These are phyloP conservation scores for Diplodia corticola DNA, from an alignment of 2,329 filamentous ascomycete genomes.

Conservation along the genomic window DNA sequence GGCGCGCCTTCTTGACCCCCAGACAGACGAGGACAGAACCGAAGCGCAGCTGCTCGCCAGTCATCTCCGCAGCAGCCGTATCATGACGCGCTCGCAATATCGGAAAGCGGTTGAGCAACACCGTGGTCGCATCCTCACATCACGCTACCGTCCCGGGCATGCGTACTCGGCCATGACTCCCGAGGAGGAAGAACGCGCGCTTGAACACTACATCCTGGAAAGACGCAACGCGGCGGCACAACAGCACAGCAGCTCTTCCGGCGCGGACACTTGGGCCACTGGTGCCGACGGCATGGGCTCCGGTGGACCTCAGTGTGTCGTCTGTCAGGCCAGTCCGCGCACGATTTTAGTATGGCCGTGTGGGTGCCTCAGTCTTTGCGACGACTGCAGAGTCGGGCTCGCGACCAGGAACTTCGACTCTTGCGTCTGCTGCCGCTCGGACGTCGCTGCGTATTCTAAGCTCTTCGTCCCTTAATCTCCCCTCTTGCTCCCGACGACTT, in stretches of 20 bases:
- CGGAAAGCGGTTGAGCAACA: constrained; percentile 67
- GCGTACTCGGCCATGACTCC: constrained; percentile 41
- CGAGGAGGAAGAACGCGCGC: constrained; percentile 58
- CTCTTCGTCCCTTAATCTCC: constrained; percentile 74
- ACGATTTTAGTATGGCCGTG: constrained; percentile 97
- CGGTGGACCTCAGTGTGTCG: constrained; percentile 81
- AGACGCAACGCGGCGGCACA: constrained; percentile 47
- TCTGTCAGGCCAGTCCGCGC: constrained; percentile 83
- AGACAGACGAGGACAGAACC: constrained; percentile 72
- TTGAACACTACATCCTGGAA: constrained; percentile 61
- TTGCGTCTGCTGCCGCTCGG: constrained; percentile 89
- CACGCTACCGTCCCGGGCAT: constrained; percentile 31
- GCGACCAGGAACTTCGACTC: constrained; percentile 97
- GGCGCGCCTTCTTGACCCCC: constrained; percentile 78
- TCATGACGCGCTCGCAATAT: constrained; percentile 82
- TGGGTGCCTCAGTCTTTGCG: constrained; percentile 88
- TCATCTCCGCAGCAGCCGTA: constrained; percentile 68
- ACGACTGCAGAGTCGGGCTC: constrained; percentile 89
- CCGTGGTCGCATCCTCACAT: constrained; percentile 66
- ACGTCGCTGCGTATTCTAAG: constrained; percentile 85
- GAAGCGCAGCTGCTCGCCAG: constrained; percentile 80
- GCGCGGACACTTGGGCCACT: constrained; percentile 58
- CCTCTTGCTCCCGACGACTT: no score
- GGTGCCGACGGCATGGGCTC: constrained; percentile 74
- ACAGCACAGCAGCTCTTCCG: constrained; percentile 28